A percentile compares a stretch with the other conserved stretches of the same genome.
Conservation (phyloP, 1,284 basidiomycete genomes). For the Entoloma clypeatum region DNA sequence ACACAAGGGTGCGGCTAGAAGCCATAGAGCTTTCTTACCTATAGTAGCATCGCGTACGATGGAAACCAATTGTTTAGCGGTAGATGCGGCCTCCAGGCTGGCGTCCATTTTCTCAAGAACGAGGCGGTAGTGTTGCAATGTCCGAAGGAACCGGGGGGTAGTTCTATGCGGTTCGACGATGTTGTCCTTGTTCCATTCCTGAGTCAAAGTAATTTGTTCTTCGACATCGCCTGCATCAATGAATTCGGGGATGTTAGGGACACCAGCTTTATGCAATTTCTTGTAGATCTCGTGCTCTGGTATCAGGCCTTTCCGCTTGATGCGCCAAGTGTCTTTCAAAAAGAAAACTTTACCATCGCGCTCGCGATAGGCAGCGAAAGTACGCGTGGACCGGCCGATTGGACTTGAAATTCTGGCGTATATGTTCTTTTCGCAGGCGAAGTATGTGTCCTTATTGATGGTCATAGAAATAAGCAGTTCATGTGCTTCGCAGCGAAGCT, state of each 20-base stretch:
- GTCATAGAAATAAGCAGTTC: no score
- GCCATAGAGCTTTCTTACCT: slow-evolving; percentile 5
- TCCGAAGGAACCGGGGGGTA: no score
- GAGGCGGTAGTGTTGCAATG: slow-evolving; percentile 7
- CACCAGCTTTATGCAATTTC: slow-evolving; percentile 1
- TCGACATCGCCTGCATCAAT: not conserved
- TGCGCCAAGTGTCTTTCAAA: slow-evolving; percentile 14
- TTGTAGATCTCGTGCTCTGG: slow-evolving; percentile 12
- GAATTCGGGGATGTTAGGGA: slow-evolving; percentile 5
- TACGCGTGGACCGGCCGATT: no score
- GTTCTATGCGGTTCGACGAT: no score
- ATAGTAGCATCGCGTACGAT: slow-evolving; percentile 5
- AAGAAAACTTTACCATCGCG: slow-evolving; percentile 6
- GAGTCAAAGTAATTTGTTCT: not conserved
- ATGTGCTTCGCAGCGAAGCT: no score
- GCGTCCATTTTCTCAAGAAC: slow-evolving; percentile 5
- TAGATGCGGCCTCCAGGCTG: not conserved
- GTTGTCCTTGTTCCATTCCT: not conserved
- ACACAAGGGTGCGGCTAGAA: not conserved
- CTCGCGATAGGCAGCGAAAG: no score
- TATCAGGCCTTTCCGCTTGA: not conserved
- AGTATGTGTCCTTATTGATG: no score
- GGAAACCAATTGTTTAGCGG: slow-evolving; percentile 3
- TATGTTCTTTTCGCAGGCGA: no score
- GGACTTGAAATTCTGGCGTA: no score